Evolutionary conservation across 2,329 filamentous ascomycete species (phyloP).

Genomic region (Helotiales sp.): DNA sequence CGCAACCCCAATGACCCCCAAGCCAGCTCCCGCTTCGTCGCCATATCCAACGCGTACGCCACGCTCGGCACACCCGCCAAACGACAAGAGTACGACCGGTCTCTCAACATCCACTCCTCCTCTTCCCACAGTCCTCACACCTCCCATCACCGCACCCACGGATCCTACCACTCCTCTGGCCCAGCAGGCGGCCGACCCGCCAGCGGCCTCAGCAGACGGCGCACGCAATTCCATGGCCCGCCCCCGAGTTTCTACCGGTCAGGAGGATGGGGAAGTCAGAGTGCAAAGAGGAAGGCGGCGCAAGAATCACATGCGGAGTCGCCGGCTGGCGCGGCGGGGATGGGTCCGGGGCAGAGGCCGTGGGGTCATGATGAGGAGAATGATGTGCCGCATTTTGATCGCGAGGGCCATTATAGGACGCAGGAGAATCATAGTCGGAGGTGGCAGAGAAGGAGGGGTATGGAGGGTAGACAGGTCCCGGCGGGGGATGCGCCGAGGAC

Average conservation of each 20-base stretch:
- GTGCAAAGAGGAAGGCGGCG: conserved; percentile 61
- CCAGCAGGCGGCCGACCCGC: conserved; percentile 78
- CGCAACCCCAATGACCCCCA: conserved; percentile 77
- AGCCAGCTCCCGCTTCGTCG: conserved; percentile 77
- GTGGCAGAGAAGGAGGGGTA: conserved; percentile 37
- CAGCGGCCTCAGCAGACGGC: conserved; percentile 77
- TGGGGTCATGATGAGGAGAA: conserved; percentile 51
- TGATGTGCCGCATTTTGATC: conserved; percentile 80
- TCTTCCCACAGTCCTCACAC: conserved; percentile 23
- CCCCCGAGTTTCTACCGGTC: conserved; percentile 87
- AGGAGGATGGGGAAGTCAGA: conserved; percentile 76
- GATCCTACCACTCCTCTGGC: conserved; percentile 60
- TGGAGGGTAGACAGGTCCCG: conserved; percentile 39
- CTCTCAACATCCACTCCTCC: conserved; percentile 52
- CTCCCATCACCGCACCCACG: conserved; percentile 43
- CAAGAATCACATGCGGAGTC: conserved; percentile 44
- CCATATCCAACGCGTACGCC: conserved; percentile 83
- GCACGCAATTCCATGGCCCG: conserved; percentile 79
- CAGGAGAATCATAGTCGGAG: conserved; percentile 54
- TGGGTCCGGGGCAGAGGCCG: conserved; percentile 62
- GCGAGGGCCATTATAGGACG: conserved; percentile 71
- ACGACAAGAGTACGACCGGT: conserved; percentile 80
- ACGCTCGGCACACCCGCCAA: conserved; percentile 74
- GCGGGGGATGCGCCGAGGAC: conserved; percentile 27
- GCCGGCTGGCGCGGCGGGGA: conserved; percentile 53